Evolutionary conservation across 345 rosid species (phyloP), one percentile per base, ranked within the genome.

Genomic region (Orychophragmus violaceus): DNA sequence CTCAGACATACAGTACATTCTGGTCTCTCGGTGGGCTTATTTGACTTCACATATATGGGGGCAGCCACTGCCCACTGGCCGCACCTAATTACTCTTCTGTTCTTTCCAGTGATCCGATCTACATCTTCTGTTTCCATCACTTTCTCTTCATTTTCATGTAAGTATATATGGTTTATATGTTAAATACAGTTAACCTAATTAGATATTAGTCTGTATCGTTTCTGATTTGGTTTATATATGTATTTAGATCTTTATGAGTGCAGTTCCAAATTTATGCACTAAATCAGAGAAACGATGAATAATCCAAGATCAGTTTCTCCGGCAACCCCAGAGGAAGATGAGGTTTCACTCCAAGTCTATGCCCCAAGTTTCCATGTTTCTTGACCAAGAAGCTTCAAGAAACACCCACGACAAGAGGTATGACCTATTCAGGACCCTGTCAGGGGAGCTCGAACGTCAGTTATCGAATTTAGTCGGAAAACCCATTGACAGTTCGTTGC

Each of bases 361-460:
- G 81, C 85, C 87, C 0, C 68, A 75, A 65, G 81, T 88, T 35
- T 33, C 35, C 32, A 68, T 61, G 19, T 24, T 58, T 19, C 71
- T 53, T 25, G 39, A 46, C 5, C 78, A 64, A 22, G 57, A 77
- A 9, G 16, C 66, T 8, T 48, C 68, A 78, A 79, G 81, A 83
- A 17, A 56, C 69, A 33, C 54, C 61, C 13, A 74, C 14, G 96
- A 89, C 67, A 82, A 62, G 22, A 75, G 95, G 55, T 89, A 51
- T 69, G 91, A 92, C 75, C 76, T 96, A 4, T 89, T 92, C 83
- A 89, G 89, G 60, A 92, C 98, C 16, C 86, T 90, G 89, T 89
- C 98, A 0, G 95, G 93, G 56, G 87, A 68, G 71, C 81, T 92
- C 7, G 96, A 92, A 81, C 82, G 91, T 68, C 93, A 89, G 78